Percentiles rank a stretch among this genome's conserved stretches.
These are phyloP conservation scores for Hamigera avellanea DNA, from an alignment of 495 filamentous ascomycete genomes.

Conservation along the genomic window DNA sequence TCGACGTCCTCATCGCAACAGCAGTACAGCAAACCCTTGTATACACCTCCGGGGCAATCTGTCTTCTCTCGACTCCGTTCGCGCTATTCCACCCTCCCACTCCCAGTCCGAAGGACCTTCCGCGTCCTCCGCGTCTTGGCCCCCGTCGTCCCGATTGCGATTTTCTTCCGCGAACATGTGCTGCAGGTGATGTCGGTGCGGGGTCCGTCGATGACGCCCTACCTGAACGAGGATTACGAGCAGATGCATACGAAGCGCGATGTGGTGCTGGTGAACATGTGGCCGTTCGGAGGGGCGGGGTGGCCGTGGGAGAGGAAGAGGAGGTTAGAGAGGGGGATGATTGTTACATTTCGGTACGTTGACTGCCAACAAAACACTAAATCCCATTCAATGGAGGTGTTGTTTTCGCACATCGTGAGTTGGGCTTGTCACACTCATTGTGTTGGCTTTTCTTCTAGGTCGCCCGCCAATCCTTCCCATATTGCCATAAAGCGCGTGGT, in stretches of 20 bases:
- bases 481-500: conserved; percentile 58
- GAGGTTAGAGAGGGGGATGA: conserved; percentile 38
- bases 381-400: neutral
- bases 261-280: conserved; percentile 37
- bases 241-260: conserved; percentile 41
- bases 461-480: conserved; percentile 47
- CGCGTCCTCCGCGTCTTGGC: conserved; percentile 38
- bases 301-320: conserved; percentile 30
- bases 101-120: conserved; percentile 15
- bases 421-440: too few species aligned
- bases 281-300: conserved; percentile 18
- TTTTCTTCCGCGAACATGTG: conserved; percentile 54
- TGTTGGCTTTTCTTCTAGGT: conserved; percentile 32
- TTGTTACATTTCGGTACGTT: conserved; percentile 46
- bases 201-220: conserved; percentile 69
- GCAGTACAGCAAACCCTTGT: neutral
- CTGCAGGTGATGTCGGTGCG: conserved; percentile 49
- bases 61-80: conserved; percentile 20
- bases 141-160: conserved; percentile 50
- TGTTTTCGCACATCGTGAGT: too few species aligned
- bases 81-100: conserved; percentile 23
- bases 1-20: neutral
- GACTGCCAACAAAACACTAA: conserved; percentile 2
- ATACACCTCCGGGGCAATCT: conserved; percentile 7
- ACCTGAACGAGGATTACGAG: conserved; percentile 54